Evolutionary conservation across 331 rosid genomes (phyloP).

Genomic region (Saraca asoca): DNA sequence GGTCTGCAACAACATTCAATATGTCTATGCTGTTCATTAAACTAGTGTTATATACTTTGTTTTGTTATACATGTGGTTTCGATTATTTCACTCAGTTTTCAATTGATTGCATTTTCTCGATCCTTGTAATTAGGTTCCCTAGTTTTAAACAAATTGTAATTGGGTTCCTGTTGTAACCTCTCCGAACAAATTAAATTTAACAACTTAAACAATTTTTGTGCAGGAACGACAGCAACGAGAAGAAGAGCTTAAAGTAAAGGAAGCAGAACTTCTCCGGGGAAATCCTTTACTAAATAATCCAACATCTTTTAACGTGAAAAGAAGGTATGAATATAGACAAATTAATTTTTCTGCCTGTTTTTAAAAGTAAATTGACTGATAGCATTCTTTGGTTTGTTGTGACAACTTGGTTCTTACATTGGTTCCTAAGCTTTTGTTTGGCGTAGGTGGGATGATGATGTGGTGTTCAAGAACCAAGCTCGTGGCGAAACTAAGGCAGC

Average conservation of each 20-base stretch:
- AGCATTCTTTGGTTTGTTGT: not conserved
- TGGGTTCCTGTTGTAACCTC: no score
- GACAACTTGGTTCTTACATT: not conserved
- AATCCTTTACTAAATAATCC: constrained; percentile 78
- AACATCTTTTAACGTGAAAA: constrained; percentile 74
- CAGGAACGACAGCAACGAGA: constrained; percentile 70
- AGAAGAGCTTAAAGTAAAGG: constrained; percentile 89
- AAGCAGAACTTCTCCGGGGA: constrained; percentile 80
- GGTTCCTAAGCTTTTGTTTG: constrained; percentile 7
- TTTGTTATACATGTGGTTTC: no score
- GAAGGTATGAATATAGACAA: constrained; percentile 54
- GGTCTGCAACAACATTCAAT: not conserved
- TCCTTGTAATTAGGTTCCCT: no score
- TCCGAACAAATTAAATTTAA: no score
- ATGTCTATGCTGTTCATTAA: not conserved
- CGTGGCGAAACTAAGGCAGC: constrained; percentile 87
- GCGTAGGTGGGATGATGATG: constrained; percentile 87
- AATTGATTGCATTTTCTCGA: no score
- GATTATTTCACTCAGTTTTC: no score
- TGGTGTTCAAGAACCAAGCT: constrained; percentile 89
- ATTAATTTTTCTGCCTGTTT: not conserved
- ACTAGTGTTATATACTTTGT: not conserved
- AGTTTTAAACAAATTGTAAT: no score
- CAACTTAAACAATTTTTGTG: not conserved
- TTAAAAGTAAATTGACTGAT: no score